Conservation (phyloP, 2,329 filamentous ascomycete species). For the Didymella segeticola region DNA sequence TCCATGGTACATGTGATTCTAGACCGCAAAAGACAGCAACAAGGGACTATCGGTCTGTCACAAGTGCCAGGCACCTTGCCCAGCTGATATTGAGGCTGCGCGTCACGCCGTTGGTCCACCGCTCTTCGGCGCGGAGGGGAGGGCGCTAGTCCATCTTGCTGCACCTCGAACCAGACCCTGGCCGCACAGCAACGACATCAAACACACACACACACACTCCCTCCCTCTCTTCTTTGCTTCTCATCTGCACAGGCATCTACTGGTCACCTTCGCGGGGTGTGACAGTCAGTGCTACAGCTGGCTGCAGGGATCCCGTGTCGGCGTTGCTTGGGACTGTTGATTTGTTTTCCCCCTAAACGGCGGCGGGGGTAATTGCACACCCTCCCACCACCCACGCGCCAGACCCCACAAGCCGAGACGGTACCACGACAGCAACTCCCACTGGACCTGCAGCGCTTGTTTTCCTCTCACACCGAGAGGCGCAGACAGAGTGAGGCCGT, state of each 20-base stretch:
- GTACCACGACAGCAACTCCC: conserved; percentile 41
- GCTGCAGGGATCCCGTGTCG: conserved; percentile 3
- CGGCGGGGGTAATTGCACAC: conserved; percentile 41
- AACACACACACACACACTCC: too few relatives aligned
- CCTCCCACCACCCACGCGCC: conserved; percentile 44
- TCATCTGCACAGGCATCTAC: conserved; percentile 5
- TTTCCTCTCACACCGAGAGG: conserved; percentile 18
- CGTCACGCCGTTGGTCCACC: conserved; percentile 24
- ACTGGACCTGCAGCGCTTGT: conserved; percentile 31
- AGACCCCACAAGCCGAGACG: conserved; percentile 33
- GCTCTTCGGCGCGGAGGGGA: conserved; percentile 21
- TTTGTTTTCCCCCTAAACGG: conserved; percentile 40
- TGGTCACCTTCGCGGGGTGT: conserved; percentile 2
- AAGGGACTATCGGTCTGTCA: background rate
- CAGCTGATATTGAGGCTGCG: conserved; percentile 12
- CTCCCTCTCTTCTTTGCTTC: conserved; percentile 13
- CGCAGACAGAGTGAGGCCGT: conserved; percentile 40
- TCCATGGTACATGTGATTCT: background rate
- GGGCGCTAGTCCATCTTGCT: conserved; percentile 33
- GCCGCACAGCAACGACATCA: conserved; percentile 18
- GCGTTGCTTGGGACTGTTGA: conserved; percentile 22
- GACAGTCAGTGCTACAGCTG: conserved; percentile 2
- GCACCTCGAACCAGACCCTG: conserved; percentile 24
- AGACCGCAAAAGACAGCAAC: background rate
- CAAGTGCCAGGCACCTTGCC: conserved; percentile 8